A percentile compares a stretch with the other conserved stretches of the same genome.
phyloP scores from a whole-genome alignment of 306 rosid species.

The Morella rubra region DNA sequence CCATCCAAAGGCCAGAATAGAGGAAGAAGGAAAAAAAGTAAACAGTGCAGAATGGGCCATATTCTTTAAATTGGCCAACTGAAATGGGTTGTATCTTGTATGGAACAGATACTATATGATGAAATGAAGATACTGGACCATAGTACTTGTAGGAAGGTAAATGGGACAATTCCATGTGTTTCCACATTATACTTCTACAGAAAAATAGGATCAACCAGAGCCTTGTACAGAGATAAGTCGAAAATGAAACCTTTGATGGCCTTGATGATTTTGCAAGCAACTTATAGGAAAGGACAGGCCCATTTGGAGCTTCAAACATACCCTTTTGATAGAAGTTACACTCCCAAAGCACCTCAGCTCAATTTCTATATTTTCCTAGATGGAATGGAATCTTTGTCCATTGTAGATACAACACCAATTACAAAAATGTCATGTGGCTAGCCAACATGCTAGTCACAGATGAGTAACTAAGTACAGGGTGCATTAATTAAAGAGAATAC shows the following conservation, averaged over 20 bases:
- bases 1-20: background rate
- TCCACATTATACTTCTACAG: background rate
- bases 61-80: too few relatives aligned
- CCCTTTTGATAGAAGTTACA: background rate
- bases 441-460: background rate
- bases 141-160: background rate
- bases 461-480: background rate
- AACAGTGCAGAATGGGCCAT: background rate
- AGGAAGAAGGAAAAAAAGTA: background rate
- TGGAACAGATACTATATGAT: background rate
- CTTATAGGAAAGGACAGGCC: background rate
- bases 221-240: background rate
- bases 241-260: background rate
- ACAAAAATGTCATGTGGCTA: background rate
- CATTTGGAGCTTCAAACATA: background rate
- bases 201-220: background rate
- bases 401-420: background rate
- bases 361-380: background rate
- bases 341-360: background rate
- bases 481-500: background rate
- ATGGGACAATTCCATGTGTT: background rate
- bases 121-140: background rate
- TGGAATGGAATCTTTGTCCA: background rate
- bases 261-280: too few relatives aligned
- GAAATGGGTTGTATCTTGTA: too few relatives aligned